Evolutionary conservation across 306 rosid genomes (phyloP).

Genomic region (Vachellia collinsii): DNA sequence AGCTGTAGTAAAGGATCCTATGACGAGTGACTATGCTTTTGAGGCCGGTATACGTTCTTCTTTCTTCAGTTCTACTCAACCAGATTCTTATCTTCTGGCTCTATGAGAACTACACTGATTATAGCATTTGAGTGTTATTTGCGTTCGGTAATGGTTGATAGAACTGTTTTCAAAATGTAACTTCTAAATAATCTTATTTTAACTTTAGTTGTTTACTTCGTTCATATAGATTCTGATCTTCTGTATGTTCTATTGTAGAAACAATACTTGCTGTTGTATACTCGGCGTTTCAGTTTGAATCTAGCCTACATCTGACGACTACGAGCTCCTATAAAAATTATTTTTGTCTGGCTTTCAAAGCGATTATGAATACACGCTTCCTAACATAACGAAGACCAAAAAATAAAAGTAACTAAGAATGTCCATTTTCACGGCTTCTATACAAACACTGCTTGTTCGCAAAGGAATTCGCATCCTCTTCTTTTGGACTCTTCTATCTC

Average conservation of each 20-base stretch:
- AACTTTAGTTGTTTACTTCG: background rate
- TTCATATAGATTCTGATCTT: constrained; percentile 15
- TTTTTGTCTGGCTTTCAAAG: background rate
- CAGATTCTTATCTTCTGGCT: constrained; percentile 28
- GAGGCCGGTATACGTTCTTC: constrained; percentile 73
- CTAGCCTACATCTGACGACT: background rate
- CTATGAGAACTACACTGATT: constrained; percentile 9
- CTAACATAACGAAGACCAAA: background rate
- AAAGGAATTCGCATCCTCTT: background rate
- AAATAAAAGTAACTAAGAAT: background rate
- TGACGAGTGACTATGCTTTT: constrained; percentile 88
- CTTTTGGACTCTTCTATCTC: background rate
- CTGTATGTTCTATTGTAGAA: constrained; percentile 9
- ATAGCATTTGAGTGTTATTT: constrained; percentile 21
- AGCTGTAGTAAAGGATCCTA: constrained; percentile 89
- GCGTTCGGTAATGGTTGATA: constrained; percentile 27
- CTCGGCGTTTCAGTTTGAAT: background rate
- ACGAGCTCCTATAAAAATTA: background rate
- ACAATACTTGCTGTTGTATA: constrained; percentile 22
- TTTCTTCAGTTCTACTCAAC: constrained; percentile 31
- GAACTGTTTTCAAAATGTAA: background rate
- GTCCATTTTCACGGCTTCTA: background rate
- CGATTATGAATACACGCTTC: background rate
- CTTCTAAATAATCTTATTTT: constrained; percentile 23
- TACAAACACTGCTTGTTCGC: background rate